Evolutionary conservation across 345 rosid species (phyloP), one percentile per base, ranked within the genome.

Genomic region (Cardamine occulta): DNA sequence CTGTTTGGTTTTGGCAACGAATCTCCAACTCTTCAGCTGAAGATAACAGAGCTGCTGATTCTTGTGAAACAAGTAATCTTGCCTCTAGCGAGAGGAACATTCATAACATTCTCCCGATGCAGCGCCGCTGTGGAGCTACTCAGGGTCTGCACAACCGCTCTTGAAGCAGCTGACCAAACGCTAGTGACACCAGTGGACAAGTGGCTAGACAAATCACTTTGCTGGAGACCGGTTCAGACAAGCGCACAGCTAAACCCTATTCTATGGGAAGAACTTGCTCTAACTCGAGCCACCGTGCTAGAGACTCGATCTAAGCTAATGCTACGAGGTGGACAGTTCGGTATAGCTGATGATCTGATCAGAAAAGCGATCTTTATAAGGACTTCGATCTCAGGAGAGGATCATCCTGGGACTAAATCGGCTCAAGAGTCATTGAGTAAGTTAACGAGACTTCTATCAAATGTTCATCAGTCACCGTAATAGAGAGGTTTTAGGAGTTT

Each of bases 191-290:
- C 98, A 0, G 94, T 92, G 1, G 93, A 89, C 71, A 92, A 87
- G 69, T 92, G 91, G 96, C 78, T 87, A 62, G 96, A 95, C 70
- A 88, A 81, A 57, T 88, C 99, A 11, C 87, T 88, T 19, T 92
- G 99, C 73, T 95, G 98, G 96, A 84, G 93, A 79, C 96, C 98
- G 0, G 76, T 88, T 66, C 91, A 83, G 81, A 92, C 97, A 1
- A 89, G 85, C 18, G 99, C 99, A 4, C 96, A 92, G 80, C 71
- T 92, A 73, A 90, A 89, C 85, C 99, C 99, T 9, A 77, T 71
- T 40, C 88, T 95, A 5, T 95, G 98, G 98, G 89, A 92, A 88
- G 99, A 95, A 55, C 86, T 95, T 60, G 99, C 98, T 1, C 76
- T 95, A 9, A 74, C 84, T 29, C 87, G 98, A 80, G 99, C 98